phyloP scores from a whole-genome alignment of 352 stramenopile genomes.

The Pseudoperonospora humuli region DNA sequence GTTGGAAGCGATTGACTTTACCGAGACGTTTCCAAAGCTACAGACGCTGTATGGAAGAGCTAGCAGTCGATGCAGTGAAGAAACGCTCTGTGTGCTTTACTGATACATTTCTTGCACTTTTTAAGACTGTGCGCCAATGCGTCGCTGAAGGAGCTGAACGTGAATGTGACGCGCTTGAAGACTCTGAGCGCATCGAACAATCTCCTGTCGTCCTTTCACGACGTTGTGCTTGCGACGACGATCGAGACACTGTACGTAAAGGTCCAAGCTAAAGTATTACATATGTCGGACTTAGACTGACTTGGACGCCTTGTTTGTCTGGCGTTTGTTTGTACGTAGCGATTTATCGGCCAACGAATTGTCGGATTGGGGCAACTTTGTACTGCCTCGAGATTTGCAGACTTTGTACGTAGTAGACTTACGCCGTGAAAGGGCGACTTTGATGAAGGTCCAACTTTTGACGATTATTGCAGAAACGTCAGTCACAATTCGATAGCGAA shows the following conservation, averaged over 20 bases:
- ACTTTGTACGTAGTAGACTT: constrained; percentile 11
- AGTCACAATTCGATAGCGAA: constrained; percentile 23
- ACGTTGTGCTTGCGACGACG: constrained; percentile 18
- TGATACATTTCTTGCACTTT: background rate
- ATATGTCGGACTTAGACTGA: background rate
- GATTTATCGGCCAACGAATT: constrained; percentile 27
- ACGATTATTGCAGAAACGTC: constrained; percentile 23
- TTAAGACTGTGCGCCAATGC: constrained; percentile 23
- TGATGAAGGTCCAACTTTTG: too few species aligned
- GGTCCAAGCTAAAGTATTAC: too few species aligned
- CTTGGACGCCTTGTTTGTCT: too few species aligned
- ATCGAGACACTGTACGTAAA: constrained; percentile 21
- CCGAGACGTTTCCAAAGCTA: constrained; percentile 14
- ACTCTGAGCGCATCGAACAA: constrained; percentile 19
- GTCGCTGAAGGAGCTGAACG: constrained; percentile 18
- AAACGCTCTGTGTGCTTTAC: background rate
- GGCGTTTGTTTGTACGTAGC: constrained; percentile 3
- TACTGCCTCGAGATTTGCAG: constrained; percentile 21
- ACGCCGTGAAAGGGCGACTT: background rate
- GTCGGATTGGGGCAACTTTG: constrained; percentile 24
- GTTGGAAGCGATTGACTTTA: constrained; percentile 11
- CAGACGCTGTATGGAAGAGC: constrained; percentile 15
- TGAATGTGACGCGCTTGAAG: constrained; percentile 21
- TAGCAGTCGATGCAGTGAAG: background rate
- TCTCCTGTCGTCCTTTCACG: constrained; percentile 17